Percentiles rank a stretch among this genome's conserved stretches.
These are phyloP conservation scores for Alternaria panax DNA, from an alignment of 2,329 filamentous ascomycete species.

Conservation along the genomic window DNA sequence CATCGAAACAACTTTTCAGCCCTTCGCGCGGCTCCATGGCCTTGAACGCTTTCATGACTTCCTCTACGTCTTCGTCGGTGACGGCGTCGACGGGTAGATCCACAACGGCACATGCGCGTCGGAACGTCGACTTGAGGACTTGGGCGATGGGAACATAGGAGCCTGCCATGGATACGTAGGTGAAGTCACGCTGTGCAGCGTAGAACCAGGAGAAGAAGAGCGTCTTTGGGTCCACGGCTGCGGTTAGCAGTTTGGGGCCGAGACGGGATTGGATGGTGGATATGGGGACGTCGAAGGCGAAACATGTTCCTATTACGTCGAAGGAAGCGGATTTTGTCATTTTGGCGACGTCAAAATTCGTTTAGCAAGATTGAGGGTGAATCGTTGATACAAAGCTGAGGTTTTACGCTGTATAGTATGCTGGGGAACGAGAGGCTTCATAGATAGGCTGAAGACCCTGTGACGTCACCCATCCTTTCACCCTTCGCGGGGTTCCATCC, in stretches of 20 bases:
- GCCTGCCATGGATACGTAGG: constrained; percentile 27
- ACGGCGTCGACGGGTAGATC: constrained; percentile 26
- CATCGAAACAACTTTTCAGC: constrained; percentile 32
- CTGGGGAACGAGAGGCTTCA: neutral
- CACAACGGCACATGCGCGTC: constrained; percentile 28
- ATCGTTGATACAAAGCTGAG: neutral
- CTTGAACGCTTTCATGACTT: constrained; percentile 33
- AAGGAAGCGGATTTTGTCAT: constrained; percentile 34
- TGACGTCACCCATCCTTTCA: constrained; percentile 9
- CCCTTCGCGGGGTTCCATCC: neutral
- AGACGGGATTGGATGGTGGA: constrained; percentile 25
- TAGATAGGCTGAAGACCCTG: constrained; percentile 2
- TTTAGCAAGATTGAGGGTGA: neutral
- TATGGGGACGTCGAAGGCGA: constrained; percentile 30
- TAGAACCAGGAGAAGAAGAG: constrained; percentile 42
- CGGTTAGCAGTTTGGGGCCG: constrained; percentile 20
- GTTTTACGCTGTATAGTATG: neutral
- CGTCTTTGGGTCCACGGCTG: constrained; percentile 26
- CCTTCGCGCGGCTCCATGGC: constrained; percentile 29
- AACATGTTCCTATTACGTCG: constrained; percentile 39
- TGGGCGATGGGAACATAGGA: constrained; percentile 34
- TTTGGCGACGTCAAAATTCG: neutral
- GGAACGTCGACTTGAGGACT: constrained; percentile 28
- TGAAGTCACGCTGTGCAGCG: constrained; percentile 38
- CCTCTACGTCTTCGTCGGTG: constrained; percentile 27